Conservation (phyloP, 176 grass and related monocot genomes). For the Rhipidocladum racemiflorum region DNA sequence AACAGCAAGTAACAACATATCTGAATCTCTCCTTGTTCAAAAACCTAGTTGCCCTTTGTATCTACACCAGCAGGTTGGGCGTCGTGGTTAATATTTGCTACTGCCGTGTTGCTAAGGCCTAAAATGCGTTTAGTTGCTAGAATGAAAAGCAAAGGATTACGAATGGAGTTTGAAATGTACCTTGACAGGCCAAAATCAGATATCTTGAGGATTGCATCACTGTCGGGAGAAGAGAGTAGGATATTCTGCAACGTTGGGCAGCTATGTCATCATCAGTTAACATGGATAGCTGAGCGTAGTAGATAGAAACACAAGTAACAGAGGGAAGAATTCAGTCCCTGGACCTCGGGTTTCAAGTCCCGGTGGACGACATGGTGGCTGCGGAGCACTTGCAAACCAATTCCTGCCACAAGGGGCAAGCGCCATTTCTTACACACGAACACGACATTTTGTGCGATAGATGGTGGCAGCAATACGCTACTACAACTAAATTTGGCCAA, state of each 20-base stretch:
- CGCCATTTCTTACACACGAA: not conserved
- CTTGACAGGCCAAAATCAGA: slow-evolving; percentile 64
- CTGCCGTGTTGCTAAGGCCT: not conserved
- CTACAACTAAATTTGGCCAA: not conserved
- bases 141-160: too few relatives aligned
- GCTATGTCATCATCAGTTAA: not conserved
- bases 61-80: too few relatives aligned
- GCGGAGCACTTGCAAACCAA: slow-evolving; percentile 49
- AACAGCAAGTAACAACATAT: not conserved
- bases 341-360: slow-evolving; percentile 66
- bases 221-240: slow-evolving; percentile 34
- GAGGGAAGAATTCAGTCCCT: not conserved
- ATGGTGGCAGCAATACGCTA: too few relatives aligned
- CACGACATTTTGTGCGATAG: not conserved
- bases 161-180: not conserved
- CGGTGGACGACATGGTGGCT: slow-evolving; percentile 58
- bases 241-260: slow-evolving; percentile 41
- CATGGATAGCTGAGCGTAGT: not conserved
- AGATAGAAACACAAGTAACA: too few relatives aligned
- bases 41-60: too few relatives aligned
- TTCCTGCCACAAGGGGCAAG: slow-evolving; percentile 51
- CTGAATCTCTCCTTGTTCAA: too few relatives aligned
- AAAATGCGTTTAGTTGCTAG: too few relatives aligned
- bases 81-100: too few relatives aligned
- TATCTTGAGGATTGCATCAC: slow-evolving; percentile 45